Conservation (phyloP, 148 eudicot species). For the Polygonum aviculare region DNA sequence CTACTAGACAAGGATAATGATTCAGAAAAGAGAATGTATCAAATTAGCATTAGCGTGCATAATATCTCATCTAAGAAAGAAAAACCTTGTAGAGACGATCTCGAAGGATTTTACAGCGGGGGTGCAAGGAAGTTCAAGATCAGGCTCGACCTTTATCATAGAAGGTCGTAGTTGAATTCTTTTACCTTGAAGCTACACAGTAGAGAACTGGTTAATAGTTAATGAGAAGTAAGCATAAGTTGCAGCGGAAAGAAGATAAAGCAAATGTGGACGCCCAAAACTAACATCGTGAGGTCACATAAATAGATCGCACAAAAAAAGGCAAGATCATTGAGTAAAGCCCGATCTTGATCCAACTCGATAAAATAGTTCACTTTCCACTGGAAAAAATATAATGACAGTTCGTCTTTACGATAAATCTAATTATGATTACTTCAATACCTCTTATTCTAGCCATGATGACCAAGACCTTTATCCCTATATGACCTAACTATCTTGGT, state of each 20-base stretch:
- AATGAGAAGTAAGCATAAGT: not conserved
- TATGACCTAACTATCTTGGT: not conserved
- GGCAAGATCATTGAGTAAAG: not conserved
- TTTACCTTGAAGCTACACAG: constrained; percentile 43
- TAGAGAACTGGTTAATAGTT: not conserved
- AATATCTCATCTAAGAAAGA: not conserved
- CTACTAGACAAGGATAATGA: not conserved
- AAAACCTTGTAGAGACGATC: constrained; percentile 64
- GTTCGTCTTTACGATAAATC: not conserved
- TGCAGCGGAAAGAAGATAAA: not conserved
- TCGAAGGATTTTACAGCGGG: constrained; percentile 49
- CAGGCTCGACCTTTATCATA: constrained; percentile 58
- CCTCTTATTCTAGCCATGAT: not conserved
- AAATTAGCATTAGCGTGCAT: not conserved
- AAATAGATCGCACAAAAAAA: not conserved
- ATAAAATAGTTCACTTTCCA: not conserved
- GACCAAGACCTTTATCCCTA: not conserved
- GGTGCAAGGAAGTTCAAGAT: constrained; percentile 17
- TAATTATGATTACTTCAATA: not conserved
- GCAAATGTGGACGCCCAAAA: not conserved
- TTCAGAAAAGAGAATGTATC: not conserved
- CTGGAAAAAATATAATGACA: not conserved
- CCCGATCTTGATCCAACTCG: not conserved
- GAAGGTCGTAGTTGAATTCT: constrained; percentile 57
- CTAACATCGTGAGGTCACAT: not conserved